Evolutionary conservation across 108 stramenopile genomes (phyloP), one percentile per base, ranked within the genome.

Genomic region (Fragilaria radians): DNA sequence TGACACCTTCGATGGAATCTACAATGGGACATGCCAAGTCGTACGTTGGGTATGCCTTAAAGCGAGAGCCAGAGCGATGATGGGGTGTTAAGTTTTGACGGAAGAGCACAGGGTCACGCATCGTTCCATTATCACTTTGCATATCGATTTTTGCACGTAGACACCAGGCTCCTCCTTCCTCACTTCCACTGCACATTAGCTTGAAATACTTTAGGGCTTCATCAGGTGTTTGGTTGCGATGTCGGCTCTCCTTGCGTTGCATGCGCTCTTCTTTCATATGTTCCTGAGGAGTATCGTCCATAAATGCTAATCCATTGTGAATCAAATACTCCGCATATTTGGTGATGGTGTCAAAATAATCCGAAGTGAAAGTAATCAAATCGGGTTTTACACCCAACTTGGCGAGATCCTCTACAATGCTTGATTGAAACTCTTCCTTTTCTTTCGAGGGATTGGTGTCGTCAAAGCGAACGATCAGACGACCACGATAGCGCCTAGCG

Each of bases 361-460:
- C 97, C 3, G 95, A 96, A 5, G 96, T 97, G 70, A 95, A 94
- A 22, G 91, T 91, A 5, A 96, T 79, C 24, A 91, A 74, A 71
- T 95, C 93, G 5, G 89, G 85, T 34, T 79, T 73, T 56, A 98
- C 91, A 27, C 90, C 90, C 66, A 91, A 77, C 54, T 77, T 78
- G 26, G 46, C 75, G 27, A 92, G 46, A 70, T 93, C 94, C 62
- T 86, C 88, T 48, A 91, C 61, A 58, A 95, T 92, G 48, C 76
- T 79, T 53, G 89, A 70, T 72, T 96, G 95, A 60, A 83, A 99
- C 71, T 99, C 99, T 52, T 89, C 97, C 72, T 97, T 97, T 80
- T 99, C 99, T 76, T 99, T 99, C 77, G 80, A 81, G 4, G 99
- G 99, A 68, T 99, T 99, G 32, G 99, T 99, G 80, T 99, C 99